A percentile compares a stretch with the other conserved stretches of the same genome.
These are phyloP conservation scores for Pythium plurisporium DNA, from an alignment of 352 stramenopile genomes.

Conservation along the genomic window DNA sequence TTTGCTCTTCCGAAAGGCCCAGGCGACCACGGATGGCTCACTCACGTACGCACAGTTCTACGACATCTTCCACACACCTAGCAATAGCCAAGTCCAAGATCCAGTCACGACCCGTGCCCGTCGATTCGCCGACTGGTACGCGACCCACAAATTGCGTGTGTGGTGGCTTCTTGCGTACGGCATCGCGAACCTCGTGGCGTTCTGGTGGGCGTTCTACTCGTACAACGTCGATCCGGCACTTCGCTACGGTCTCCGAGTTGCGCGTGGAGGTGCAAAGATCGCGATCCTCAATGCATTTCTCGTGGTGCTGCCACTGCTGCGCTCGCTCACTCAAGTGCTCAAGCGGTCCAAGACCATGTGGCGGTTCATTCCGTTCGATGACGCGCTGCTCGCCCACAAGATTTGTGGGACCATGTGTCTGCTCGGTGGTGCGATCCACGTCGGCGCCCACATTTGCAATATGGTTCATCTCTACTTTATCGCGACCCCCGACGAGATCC, in stretches of 20 bases:
- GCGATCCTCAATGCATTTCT: constrained; percentile 8
- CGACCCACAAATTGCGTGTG: background rate
- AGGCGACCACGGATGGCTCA: background rate
- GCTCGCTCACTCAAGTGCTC: background rate
- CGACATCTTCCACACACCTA: background rate
- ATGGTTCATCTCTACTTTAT: background rate
- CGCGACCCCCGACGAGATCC: background rate
- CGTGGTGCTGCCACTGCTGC: constrained; percentile 4
- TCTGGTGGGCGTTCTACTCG: constrained; percentile 2
- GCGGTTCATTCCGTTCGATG: constrained; percentile 3
- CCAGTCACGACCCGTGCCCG: background rate
- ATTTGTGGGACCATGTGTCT: constrained; percentile 6
- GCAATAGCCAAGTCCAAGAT: too few species aligned
- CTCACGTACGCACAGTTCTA: background rate
- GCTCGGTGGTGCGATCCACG: constrained; percentile 1
- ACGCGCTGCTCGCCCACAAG: background rate
- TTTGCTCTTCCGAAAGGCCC: background rate
- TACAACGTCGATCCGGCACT: constrained; percentile 9
- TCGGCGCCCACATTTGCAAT: background rate
- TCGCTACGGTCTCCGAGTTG: background rate
- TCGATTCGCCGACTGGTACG: constrained; percentile 1
- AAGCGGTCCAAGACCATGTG: constrained; percentile 2
- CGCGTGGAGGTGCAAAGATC: background rate
- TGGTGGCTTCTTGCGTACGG: constrained; percentile 1
- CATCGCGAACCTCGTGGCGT: constrained; percentile 5